A percentile compares a stretch with the other conserved stretches of the same genome.
Conservation (phyloP, 495 filamentous ascomycete species). For the Parachaetomium inaequale region DNA sequence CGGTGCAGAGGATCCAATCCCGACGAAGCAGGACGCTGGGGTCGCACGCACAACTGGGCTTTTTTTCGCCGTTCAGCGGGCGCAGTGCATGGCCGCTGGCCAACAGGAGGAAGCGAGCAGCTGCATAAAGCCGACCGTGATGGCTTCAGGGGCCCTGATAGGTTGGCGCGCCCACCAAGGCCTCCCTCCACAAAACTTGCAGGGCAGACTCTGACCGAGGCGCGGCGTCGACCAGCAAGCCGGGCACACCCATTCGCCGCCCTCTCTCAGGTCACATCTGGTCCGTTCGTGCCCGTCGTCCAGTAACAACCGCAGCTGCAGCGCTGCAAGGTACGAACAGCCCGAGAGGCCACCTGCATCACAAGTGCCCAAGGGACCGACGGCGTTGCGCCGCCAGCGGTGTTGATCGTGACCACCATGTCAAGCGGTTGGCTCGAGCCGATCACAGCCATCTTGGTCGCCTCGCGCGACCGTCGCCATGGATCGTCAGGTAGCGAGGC, state of each 20-base stretch:
- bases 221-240: constrained; percentile 28
- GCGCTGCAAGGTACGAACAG: constrained; percentile 32
- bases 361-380: constrained; percentile 12
- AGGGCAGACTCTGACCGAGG: constrained; percentile 20
- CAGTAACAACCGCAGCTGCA: constrained; percentile 28
- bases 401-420: neutral
- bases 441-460: constrained; percentile 14
- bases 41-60: constrained; percentile 19
- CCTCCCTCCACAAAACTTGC: constrained; percentile 30
- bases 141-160: constrained; percentile 27
- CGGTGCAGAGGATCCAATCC: constrained; percentile 21
- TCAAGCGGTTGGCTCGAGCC: constrained; percentile 3
- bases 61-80: constrained; percentile 14
- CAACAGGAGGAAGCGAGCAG: constrained; percentile 26
- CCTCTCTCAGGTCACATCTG: constrained; percentile 27
- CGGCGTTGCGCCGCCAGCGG: constrained; percentile 23
- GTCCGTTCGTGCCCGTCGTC: constrained; percentile 10
- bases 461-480: constrained; percentile 3
- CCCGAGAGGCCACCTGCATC: constrained; percentile 31
- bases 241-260: constrained; percentile 36
- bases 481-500: constrained; percentile 23
- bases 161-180: constrained; percentile 21
- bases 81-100: constrained; percentile 17
- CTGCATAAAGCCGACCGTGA: constrained; percentile 32
- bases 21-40: constrained; percentile 11